Evolutionary conservation across 371 early-diverging fungal species (phyloP).

Genomic region (Rhizopus delemar): DNA sequence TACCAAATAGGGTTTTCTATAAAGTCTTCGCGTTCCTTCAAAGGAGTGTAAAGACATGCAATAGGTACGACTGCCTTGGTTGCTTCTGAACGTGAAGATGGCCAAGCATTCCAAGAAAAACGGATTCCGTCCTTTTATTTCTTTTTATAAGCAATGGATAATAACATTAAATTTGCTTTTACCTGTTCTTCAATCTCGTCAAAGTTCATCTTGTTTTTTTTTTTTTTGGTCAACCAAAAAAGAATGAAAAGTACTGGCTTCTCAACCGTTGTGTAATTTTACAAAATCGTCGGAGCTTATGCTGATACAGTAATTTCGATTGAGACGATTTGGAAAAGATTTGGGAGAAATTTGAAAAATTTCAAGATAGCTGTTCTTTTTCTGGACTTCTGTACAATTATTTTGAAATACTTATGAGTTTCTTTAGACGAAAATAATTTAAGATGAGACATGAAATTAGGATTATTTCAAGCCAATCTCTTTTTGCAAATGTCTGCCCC

Average conservation of each 20-base stretch:
- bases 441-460: not conserved
- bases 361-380: too few relatives aligned
- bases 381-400: too few relatives aligned
- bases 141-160: not conserved
- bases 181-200: constrained; percentile 86
- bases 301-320: not conserved
- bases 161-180: not conserved
- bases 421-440: not conserved
- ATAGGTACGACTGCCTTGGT: constrained; percentile 96
- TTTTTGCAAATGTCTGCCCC: constrained; percentile 3
- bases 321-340: too few relatives aligned
- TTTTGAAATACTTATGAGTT: not conserved
- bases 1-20: constrained; percentile 78
- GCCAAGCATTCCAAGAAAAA: constrained; percentile 99
- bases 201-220: constrained; percentile 67
- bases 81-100: constrained; percentile 91
- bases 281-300: constrained; percentile 1
- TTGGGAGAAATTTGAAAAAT: too few relatives aligned
- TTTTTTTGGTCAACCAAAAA: not conserved
- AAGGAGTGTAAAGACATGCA: constrained; percentile 95
- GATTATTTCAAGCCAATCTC: not conserved
- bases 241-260: not conserved
- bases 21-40: constrained; percentile 89
- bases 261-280: not conserved
- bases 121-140: constrained; percentile 82